Evolutionary conservation across 106 monocot genomes (phyloP).

Genomic region (Vanilla planifolia): DNA sequence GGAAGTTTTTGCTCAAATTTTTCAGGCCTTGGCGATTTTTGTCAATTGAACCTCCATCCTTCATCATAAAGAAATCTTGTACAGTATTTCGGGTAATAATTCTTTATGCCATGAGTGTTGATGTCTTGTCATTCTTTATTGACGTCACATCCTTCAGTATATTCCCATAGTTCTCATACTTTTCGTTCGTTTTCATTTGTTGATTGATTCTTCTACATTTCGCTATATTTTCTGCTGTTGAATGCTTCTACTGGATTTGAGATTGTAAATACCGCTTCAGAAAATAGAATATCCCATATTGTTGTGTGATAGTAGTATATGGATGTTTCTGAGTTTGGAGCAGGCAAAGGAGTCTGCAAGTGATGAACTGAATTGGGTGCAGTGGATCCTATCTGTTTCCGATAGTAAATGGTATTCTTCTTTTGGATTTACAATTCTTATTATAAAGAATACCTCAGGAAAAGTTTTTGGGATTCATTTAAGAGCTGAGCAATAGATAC

Average conservation of each 20-base stretch:
- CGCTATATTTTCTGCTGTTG: background rate
- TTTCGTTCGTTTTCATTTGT: too few relatives aligned
- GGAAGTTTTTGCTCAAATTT: too few relatives aligned
- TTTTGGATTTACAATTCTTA: too few relatives aligned
- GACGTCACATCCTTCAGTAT: too few relatives aligned
- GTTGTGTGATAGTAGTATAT: background rate
- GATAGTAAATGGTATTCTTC: conserved; percentile 10
- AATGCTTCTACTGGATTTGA: background rate
- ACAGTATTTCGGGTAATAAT: too few relatives aligned
- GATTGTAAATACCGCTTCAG: background rate
- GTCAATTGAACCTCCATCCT: too few relatives aligned
- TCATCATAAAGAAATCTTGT: too few relatives aligned
- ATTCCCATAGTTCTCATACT: too few relatives aligned
- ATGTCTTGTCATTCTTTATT: too few relatives aligned
- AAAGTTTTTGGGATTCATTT: background rate
- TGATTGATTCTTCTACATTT: too few relatives aligned
- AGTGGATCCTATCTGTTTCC: background rate
- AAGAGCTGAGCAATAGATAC: background rate
- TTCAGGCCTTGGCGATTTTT: too few relatives aligned
- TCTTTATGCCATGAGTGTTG: too few relatives aligned
- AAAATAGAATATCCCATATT: conserved; percentile 6
- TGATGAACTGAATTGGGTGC: conserved; percentile 8
- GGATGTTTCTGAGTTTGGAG: background rate
- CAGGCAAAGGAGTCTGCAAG: background rate
- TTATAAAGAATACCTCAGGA: background rate